phyloP scores from a whole-genome alignment of 139 green algal genomes.

The Tetradesmus lagerheimii region DNA sequence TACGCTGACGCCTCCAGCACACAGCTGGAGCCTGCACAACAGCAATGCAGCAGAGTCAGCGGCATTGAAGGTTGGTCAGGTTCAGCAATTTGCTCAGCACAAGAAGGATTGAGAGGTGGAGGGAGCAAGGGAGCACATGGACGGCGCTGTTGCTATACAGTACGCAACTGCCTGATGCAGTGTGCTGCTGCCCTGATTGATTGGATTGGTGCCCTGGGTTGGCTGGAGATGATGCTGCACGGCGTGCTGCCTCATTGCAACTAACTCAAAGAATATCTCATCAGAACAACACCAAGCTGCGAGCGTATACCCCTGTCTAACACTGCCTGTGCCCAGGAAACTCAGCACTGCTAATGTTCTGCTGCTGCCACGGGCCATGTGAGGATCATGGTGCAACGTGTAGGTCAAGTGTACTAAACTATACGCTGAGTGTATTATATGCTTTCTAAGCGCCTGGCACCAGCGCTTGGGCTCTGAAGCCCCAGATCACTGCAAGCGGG shows the following conservation, averaged over 20 bases:
- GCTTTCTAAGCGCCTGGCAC: neutral
- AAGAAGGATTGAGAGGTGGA: neutral
- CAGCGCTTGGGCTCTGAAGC: neutral
- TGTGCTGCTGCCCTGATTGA: neutral
- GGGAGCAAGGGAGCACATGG: neutral
- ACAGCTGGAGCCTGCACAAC: neutral
- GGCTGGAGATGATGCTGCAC: neutral
- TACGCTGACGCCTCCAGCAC: neutral
- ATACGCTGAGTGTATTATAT: neutral
- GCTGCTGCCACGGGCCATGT: neutral
- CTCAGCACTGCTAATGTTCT: neutral
- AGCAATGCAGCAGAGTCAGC: conserved; percentile 1
- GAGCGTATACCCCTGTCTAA: neutral
- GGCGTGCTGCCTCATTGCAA: neutral
- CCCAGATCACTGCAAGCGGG: conserved; percentile 3
- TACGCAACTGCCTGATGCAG: neutral
- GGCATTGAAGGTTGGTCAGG: neutral
- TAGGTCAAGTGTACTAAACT: neutral
- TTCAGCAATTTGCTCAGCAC: no score
- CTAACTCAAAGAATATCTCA: neutral
- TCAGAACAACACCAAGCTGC: neutral
- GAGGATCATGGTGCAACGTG: neutral
- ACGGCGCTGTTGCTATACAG: neutral
- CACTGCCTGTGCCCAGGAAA: neutral
- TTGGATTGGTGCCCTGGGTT: no score